Evolutionary conservation across 73 alveolate genomes (phyloP).

Genomic region (Tetrahymena thermophila): DNA sequence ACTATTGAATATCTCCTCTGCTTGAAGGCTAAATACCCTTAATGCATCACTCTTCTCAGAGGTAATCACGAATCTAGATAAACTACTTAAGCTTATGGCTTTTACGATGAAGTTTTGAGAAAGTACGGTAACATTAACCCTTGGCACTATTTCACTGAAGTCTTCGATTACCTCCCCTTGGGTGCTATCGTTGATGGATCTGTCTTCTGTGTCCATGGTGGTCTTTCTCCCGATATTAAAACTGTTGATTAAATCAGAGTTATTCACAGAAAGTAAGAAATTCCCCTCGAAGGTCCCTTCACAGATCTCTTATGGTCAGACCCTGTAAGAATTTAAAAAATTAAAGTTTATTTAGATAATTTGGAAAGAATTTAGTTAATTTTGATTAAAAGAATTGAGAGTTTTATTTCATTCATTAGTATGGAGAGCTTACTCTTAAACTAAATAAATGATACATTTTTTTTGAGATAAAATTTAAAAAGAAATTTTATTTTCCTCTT

Average conservation of each 20-base stretch:
- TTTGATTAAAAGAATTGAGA: not conserved
- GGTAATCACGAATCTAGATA: conserved; percentile 48
- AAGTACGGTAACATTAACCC: conserved; percentile 95
- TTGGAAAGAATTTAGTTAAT: not conserved
- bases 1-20: conserved; percentile 55
- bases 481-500: not conserved
- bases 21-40: conserved; percentile 31
- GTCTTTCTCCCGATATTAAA: conserved; percentile 85
- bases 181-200: conserved; percentile 83
- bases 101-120: conserved; percentile 86
- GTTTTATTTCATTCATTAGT: too few species aligned
- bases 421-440: too few species aligned
- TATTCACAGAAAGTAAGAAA: conserved; percentile 73
- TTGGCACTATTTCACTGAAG: conserved; percentile 92
- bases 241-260: conserved; percentile 55
- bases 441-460: too few species aligned
- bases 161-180: conserved; percentile 83
- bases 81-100: conserved; percentile 74
- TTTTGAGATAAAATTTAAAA: too few species aligned
- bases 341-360: not conserved
- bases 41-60: conserved; percentile 34
- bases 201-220: conserved; percentile 92
- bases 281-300: conserved; percentile 87
- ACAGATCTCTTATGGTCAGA: conserved; percentile 92
- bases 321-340: conserved; percentile 58